A percentile compares a stretch with the other conserved stretches of the same genome.
Conservation (phyloP, 2,329 filamentous ascomycete genomes). For the Verticillium dahliae region DNA sequence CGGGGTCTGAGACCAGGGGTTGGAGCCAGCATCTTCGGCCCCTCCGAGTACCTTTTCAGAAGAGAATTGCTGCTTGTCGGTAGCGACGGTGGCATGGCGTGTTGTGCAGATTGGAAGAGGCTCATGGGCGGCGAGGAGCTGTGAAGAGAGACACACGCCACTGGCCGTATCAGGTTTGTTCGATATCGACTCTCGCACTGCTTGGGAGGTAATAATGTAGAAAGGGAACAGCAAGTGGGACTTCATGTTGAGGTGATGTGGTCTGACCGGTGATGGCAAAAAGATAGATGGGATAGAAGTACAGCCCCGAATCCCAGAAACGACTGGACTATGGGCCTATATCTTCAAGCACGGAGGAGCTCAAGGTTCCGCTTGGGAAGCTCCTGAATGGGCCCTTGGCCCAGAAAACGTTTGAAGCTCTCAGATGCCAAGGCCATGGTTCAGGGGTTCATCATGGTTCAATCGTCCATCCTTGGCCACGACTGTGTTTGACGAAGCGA, state of each 20-base stretch:
- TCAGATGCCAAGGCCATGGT: not conserved
- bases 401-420: not conserved
- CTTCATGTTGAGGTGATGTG: slow-evolving; percentile 6
- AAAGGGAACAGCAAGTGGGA: slow-evolving; percentile 1
- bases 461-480: not conserved
- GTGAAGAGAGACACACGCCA: slow-evolving; percentile 11
- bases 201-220: slow-evolving; percentile 3
- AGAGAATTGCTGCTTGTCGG: not conserved
- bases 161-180: slow-evolving; percentile 1
- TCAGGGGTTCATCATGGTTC: not conserved
- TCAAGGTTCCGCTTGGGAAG: not conserved
- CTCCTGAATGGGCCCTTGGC: not conserved
- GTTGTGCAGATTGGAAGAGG: slow-evolving; percentile 12
- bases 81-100: not conserved
- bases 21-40: not conserved
- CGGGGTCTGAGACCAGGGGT: not conserved
- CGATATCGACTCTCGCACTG: slow-evolving; percentile 9
- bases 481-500: not conserved
- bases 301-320: not conserved
- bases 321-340: not conserved
- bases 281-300: not conserved
- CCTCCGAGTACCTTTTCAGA: slow-evolving; percentile 1
- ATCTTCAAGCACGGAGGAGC: not conserved
- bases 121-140: slow-evolving; percentile 6
- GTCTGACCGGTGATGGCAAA: not conserved